Percentiles rank a stretch among this genome's conserved stretches.
phyloP scores from a whole-genome alignment of 1,139 yeast species.

The Taiozyma sp. region DNA sequence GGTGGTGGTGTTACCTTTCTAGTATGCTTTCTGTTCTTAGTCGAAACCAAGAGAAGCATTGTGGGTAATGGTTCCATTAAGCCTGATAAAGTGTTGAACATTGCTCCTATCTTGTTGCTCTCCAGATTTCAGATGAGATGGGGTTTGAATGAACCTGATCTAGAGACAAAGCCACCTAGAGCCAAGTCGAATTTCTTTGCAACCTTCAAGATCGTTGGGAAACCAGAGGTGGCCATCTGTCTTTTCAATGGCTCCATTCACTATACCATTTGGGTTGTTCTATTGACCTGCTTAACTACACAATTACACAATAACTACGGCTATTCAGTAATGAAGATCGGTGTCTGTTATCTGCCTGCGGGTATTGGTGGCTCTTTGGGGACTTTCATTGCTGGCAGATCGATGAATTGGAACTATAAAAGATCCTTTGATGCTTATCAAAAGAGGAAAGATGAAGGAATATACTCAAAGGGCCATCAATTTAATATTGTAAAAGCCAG shows the following conservation, averaged over 20 bases:
- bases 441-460: constrained; percentile 15
- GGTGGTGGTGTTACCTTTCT: constrained; percentile 42
- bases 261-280: constrained; percentile 66
- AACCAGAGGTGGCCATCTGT: constrained; percentile 31
- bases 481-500: constrained; percentile 46
- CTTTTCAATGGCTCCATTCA: constrained; percentile 53
- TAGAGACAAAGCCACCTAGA: constrained; percentile 26
- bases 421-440: constrained; percentile 23
- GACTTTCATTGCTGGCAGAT: constrained; percentile 40
- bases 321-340: constrained; percentile 48
- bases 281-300: constrained; percentile 59
- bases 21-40: constrained; percentile 40
- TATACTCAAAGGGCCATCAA: constrained; percentile 23
- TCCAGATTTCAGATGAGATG: constrained; percentile 22
- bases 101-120: constrained; percentile 36
- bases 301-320: constrained; percentile 42
- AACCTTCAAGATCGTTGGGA: constrained; percentile 37
- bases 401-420: constrained; percentile 41
- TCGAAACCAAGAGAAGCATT: constrained; percentile 65
- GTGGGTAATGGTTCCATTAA: constrained; percentile 61
- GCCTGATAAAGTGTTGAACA: constrained; percentile 37
- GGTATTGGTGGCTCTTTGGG: constrained; percentile 57
- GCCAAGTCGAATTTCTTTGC: constrained; percentile 35
- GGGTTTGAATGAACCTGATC: constrained; percentile 27
- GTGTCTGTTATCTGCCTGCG: constrained; percentile 56